Percentiles rank a stretch among this genome's conserved stretches.
Evolutionary conservation across 148 eudicot species (phyloP).

Genomic region (Nepenthes gracilis): DNA sequence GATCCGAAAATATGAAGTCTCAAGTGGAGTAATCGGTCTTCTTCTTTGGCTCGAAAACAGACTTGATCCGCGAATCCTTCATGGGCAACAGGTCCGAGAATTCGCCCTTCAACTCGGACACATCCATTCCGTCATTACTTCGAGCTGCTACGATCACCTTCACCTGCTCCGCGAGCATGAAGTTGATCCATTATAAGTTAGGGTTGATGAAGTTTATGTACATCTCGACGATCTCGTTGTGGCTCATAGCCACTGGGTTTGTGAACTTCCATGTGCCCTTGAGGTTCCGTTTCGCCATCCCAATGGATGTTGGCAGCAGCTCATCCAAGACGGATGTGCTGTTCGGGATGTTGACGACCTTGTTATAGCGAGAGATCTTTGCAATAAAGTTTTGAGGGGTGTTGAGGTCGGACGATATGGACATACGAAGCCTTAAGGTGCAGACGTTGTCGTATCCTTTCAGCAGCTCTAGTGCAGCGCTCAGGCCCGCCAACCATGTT

Average conservation of each 20-base stretch:
- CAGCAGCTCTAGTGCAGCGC: not conserved
- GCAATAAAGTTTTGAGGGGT: slow-evolving; percentile 34
- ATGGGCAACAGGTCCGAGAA: slow-evolving; percentile 35
- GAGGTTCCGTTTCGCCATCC: slow-evolving; percentile 29
- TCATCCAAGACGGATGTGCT: too few species aligned
- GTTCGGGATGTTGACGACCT: slow-evolving; percentile 29
- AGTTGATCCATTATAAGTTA: slow-evolving; percentile 23
- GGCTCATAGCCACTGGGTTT: slow-evolving; percentile 28
- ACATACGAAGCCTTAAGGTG: not conserved
- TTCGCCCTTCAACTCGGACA: slow-evolving; percentile 30
- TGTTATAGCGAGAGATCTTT: slow-evolving; percentile 23
- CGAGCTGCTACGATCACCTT: slow-evolving; percentile 37
- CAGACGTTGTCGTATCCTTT: not conserved
- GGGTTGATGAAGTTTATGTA: slow-evolving; percentile 30
- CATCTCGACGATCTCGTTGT: slow-evolving; percentile 32
- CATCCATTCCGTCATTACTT: slow-evolving; percentile 32
- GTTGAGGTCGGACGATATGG: slow-evolving; percentile 48
- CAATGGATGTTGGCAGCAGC: slow-evolving; percentile 32
- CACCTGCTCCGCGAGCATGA: slow-evolving; percentile 37
- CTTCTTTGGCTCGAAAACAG: slow-evolving; percentile 35
- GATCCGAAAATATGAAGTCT: too few species aligned
- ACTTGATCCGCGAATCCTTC: slow-evolving; percentile 36
- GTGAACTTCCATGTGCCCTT: slow-evolving; percentile 31
- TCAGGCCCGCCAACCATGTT: too few species aligned
- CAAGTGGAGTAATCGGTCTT: too few species aligned